phyloP scores from a whole-genome alignment of 148 eudicot genomes.

The Talinum fruticosum region DNA sequence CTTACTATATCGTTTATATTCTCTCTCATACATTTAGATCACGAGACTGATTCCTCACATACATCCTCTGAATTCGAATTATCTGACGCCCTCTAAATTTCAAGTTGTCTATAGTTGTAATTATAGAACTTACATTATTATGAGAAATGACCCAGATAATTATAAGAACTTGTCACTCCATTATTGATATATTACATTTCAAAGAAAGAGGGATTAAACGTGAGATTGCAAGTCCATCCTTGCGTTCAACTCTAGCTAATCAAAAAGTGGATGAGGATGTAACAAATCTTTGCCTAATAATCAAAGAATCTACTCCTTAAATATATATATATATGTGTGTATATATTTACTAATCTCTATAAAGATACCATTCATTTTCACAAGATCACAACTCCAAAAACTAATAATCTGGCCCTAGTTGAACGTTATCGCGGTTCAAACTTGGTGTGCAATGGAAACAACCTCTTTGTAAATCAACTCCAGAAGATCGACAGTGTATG shows the following conservation, averaged over 20 bases:
- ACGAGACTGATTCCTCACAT: no score
- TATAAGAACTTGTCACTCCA: background rate
- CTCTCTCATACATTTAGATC: no score
- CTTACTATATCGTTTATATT: no score
- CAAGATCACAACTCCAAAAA: constrained; percentile 1
- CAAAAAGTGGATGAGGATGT: background rate
- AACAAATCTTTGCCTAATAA: constrained; percentile 18
- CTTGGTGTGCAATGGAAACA: background rate
- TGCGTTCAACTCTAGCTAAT: background rate
- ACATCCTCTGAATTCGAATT: no score
- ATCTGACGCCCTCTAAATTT: no score
- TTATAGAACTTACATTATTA: no score
- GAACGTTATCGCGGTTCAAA: background rate
- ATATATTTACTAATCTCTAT: constrained; percentile 22
- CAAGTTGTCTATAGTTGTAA: no score
- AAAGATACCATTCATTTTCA: background rate
- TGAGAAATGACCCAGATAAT: no score
- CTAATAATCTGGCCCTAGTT: background rate
- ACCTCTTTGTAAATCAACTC: background rate
- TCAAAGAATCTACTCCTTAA: constrained; percentile 12
- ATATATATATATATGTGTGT: background rate
- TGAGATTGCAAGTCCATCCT: background rate
- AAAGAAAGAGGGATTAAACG: background rate
- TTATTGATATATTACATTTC: constrained; percentile 11
- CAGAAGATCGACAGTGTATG: background rate